Evolutionary conservation across 2,329 filamentous ascomycete genomes (phyloP).

Genomic region (Capronia americana): DNA sequence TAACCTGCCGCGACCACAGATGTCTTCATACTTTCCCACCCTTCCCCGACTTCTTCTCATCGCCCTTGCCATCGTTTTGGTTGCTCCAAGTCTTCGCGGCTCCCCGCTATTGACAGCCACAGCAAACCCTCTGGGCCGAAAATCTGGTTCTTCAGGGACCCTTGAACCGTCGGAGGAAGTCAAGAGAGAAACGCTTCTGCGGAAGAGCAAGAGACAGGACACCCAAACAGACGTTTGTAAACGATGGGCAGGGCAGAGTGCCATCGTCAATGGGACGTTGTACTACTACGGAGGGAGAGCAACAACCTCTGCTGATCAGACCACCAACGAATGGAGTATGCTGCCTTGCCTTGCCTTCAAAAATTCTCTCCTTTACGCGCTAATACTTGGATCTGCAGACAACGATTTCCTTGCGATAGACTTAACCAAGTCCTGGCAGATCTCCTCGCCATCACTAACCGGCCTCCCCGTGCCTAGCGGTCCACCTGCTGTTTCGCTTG

Average conservation of each 20-base stretch:
- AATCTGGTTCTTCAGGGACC: conserved; percentile 13
- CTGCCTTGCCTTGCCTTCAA: conserved; percentile 22
- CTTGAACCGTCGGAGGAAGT: background rate
- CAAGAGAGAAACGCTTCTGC: conserved; percentile 17
- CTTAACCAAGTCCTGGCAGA: conserved; percentile 74
- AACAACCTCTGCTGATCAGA: conserved; percentile 64
- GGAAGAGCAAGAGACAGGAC: conserved; percentile 40
- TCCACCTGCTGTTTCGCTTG: conserved; percentile 73
- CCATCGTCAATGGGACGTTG: conserved; percentile 74
- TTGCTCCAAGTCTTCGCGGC: conserved; percentile 34
- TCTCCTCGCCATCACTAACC: conserved; percentile 65
- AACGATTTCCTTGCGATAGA: conserved; percentile 77
- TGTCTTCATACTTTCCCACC: conserved; percentile 32
- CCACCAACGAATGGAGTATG: conserved; percentile 72
- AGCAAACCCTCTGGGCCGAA: conserved; percentile 30
- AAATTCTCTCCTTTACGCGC: conserved; percentile 19
- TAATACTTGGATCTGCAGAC: conserved; percentile 50
- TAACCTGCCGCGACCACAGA: conserved; percentile 11
- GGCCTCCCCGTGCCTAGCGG: conserved; percentile 70
- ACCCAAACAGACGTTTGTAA: conserved; percentile 66
- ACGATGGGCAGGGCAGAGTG: conserved; percentile 70
- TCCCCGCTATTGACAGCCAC: conserved; percentile 32
- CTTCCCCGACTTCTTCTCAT: conserved; percentile 35
- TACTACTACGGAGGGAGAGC: conserved; percentile 78
- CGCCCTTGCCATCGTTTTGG: conserved; percentile 33